phyloP scores from a whole-genome alignment of 1,139 yeast species.

The Scheffersomyces segobiensis region DNA sequence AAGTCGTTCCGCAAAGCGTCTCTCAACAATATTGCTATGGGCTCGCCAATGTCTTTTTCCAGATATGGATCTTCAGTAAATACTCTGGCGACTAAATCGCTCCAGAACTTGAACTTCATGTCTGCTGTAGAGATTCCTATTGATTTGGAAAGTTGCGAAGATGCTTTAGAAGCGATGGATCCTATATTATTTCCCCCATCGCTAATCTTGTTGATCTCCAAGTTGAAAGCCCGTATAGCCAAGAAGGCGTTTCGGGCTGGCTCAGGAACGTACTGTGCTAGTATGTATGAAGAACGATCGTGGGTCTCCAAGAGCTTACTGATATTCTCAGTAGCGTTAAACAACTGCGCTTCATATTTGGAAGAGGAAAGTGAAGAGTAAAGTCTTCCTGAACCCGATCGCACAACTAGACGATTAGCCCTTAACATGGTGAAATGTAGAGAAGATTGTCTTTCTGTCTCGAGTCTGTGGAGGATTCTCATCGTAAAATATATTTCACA shows the following conservation, averaged over 20 bases:
- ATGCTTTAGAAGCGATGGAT: slow-evolving; percentile 33
- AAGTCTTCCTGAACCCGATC: background rate
- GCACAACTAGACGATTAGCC: background rate
- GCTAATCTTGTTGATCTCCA: slow-evolving; percentile 64
- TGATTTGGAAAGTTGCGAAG: slow-evolving; percentile 27
- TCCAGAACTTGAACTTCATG: slow-evolving; percentile 63
- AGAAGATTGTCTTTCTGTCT: background rate
- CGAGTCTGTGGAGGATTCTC: background rate
- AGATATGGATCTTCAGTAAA: slow-evolving; percentile 40
- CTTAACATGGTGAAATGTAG: background rate
- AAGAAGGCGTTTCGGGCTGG: slow-evolving; percentile 64
- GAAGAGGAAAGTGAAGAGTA: background rate
- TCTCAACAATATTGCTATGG: slow-evolving; percentile 58
- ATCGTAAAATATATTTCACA: background rate
- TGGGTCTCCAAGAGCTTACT: slow-evolving; percentile 38
- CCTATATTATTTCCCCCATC: slow-evolving; percentile 42
- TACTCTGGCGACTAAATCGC: slow-evolving; percentile 47
- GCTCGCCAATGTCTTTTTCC: slow-evolving; percentile 54
- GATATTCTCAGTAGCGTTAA: slow-evolving; percentile 47
- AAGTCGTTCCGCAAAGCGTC: slow-evolving; percentile 51
- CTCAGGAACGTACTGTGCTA: slow-evolving; percentile 70
- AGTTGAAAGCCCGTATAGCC: slow-evolving; percentile 69
- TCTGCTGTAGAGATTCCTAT: slow-evolving; percentile 50
- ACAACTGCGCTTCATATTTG: slow-evolving; percentile 22
- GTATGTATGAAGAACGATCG: slow-evolving; percentile 67